These are phyloP conservation scores for Spencermartinsiella europaea DNA, from an alignment of 805 yeast species.

Conservation along the genomic window DNA sequence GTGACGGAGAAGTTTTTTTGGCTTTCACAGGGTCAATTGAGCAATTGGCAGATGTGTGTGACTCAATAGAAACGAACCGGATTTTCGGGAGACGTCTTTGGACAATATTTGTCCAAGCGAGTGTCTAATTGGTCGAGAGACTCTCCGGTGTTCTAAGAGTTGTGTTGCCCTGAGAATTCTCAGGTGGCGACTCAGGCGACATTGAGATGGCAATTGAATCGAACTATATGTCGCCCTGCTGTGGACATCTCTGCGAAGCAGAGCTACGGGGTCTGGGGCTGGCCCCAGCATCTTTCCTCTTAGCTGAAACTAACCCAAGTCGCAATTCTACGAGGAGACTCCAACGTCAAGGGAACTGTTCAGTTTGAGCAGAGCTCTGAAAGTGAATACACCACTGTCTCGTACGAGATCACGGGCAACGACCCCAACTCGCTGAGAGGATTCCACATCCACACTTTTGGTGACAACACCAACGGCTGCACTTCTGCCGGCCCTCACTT, in stretches of 20 bases:
- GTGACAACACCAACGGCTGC: constrained; percentile 99
- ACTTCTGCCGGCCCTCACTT: constrained; percentile 98
- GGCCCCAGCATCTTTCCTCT: neutral
- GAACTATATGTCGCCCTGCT: neutral
- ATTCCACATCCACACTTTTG: constrained; percentile 97
- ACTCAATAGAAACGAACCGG: too few relatives aligned
- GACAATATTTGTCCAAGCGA: too few relatives aligned
- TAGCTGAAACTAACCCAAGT: constrained; percentile 39
- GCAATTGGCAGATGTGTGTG: too few relatives aligned
- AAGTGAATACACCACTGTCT: constrained; percentile 73
- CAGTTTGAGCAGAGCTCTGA: constrained; percentile 80
- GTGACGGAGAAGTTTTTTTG: constrained; percentile 31
- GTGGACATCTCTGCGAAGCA: too few relatives aligned
- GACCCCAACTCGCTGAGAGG: constrained; percentile 86
- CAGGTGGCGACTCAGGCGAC: too few relatives aligned
- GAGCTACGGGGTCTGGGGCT: too few relatives aligned
- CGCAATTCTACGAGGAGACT: constrained; percentile 95
- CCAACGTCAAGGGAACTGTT: constrained; percentile 83
- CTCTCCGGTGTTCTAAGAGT: too few relatives aligned
- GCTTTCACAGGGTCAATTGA: too few relatives aligned
- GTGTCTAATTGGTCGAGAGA: too few relatives aligned
- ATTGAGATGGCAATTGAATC: neutral
- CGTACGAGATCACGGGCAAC: constrained; percentile 89
- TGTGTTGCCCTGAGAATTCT: too few relatives aligned
- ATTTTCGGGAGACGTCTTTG: too few relatives aligned